These are phyloP conservation scores for Keqinozyma sinolaborantium DNA, from an alignment of 1,139 yeast species.

Conservation along the genomic window DNA sequence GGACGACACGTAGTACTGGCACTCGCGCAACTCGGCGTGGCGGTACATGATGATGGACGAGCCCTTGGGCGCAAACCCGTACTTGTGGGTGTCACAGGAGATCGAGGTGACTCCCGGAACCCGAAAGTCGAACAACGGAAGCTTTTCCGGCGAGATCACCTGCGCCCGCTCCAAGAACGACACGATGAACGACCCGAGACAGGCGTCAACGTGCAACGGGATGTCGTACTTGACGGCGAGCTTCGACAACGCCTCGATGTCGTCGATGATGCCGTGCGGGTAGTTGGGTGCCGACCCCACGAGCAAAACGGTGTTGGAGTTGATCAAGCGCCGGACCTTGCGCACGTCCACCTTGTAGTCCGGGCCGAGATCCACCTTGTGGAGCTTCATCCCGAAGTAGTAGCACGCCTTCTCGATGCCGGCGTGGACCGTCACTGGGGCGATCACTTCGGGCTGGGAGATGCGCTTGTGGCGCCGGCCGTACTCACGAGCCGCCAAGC, in stretches of 20 bases:
- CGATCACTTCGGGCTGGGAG: conserved; percentile 77
- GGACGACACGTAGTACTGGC: conserved; percentile 79
- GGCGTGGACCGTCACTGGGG: conserved; percentile 90
- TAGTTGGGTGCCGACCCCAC: conserved; percentile 96
- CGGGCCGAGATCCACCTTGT: conserved; percentile 76
- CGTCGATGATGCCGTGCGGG: conserved; percentile 95
- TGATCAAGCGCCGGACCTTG: conserved; percentile 63
- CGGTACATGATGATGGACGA: conserved; percentile 92
- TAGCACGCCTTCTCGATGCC: conserved; percentile 93
- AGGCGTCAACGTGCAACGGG: conserved; percentile 93
- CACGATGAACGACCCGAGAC: conserved; percentile 88
- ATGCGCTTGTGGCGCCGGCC: conserved; percentile 57
- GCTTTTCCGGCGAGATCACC: conserved; percentile 35
- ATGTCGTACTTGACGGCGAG: conserved; percentile 62
- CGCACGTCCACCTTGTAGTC: conserved; percentile 60
- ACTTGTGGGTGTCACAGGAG: conserved; percentile 96
- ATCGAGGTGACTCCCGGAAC: conserved; percentile 95
- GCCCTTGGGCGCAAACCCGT: conserved; percentile 98
- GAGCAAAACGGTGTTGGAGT: conserved; percentile 73
- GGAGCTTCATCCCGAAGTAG: conserved; percentile 83
- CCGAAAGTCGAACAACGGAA: conserved; percentile 80
- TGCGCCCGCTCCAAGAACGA: conserved; percentile 72
- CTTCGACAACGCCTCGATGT: conserved; percentile 67
- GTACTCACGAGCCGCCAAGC: conserved; percentile 78
- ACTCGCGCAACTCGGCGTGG: conserved; percentile 55